These are phyloP conservation scores for Dissophora globulifera DNA, from an alignment of 192 early-diverging fungal genomes.

Conservation along the genomic window DNA sequence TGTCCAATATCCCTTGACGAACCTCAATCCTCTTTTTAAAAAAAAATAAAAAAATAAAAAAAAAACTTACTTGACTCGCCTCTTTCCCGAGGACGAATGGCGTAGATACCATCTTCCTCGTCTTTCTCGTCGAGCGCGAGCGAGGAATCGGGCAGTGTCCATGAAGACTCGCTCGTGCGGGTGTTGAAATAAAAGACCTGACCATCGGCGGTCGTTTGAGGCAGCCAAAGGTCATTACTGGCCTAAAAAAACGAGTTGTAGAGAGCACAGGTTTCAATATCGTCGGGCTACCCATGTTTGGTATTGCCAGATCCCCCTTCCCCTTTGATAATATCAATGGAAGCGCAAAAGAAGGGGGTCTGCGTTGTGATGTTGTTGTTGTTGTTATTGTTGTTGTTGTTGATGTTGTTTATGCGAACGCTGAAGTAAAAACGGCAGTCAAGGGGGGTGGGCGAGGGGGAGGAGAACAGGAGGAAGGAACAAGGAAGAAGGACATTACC, in stretches of 20 bases:
- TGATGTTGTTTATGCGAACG: too few species aligned
- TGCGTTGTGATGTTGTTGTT: too few species aligned
- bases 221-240: conserved; percentile 51
- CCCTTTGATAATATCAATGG: too few species aligned
- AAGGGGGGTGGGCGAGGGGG: not conserved
- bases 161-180: conserved; percentile 62
- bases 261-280: not conserved
- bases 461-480: not conserved
- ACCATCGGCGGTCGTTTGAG: conserved; percentile 57
- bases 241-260: not conserved
- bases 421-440: not conserved
- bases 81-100: too few species aligned
- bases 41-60: not conserved
- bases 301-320: too few species aligned
- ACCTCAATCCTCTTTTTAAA: not conserved
- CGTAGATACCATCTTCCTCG: too few species aligned
- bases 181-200: conserved; percentile 64
- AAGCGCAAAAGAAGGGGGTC: too few species aligned
- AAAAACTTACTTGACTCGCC: not conserved
- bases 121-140: conserved; percentile 6
- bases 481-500: not conserved
- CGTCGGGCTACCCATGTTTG: not conserved
- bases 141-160: conserved; percentile 54
- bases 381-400: too few species aligned
- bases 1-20: not conserved